phyloP scores from a whole-genome alignment of 495 filamentous ascomycete genomes.

The Pyrenopolyporus hunteri region DNA sequence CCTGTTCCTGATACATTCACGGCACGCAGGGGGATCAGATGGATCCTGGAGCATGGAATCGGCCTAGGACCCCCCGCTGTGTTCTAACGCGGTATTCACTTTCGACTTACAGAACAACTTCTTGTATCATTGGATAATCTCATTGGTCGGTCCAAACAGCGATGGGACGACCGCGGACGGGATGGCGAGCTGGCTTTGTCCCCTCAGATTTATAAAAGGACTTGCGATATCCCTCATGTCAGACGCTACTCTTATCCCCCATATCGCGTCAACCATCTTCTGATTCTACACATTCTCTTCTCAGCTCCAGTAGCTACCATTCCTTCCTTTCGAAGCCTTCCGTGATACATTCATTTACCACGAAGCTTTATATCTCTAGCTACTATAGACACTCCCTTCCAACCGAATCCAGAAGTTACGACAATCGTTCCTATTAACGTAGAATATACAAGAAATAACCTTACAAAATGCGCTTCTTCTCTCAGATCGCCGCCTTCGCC shows the following conservation, averaged over 20 bases:
- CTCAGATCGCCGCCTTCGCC: slow-evolving; percentile 35
- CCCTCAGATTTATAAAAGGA: slow-evolving; percentile 29
- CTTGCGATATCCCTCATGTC: slow-evolving; percentile 12
- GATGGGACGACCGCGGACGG: slow-evolving; percentile 14
- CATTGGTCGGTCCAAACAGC: slow-evolving; percentile 28
- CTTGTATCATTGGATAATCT: slow-evolving; percentile 8
- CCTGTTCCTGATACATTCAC: slow-evolving; percentile 31
- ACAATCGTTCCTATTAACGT: slow-evolving; percentile 17
- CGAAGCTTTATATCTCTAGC: slow-evolving; percentile 34
- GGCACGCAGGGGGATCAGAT: slow-evolving; percentile 28
- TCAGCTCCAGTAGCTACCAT: slow-evolving; percentile 36
- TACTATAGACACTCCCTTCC: slow-evolving; percentile 27
- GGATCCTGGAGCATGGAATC: slow-evolving; percentile 26
- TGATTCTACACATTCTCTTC: slow-evolving; percentile 34
- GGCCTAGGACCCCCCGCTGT: slow-evolving; percentile 7
- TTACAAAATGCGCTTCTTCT: slow-evolving; percentile 45
- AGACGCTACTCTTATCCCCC: neutral
- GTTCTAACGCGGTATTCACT: slow-evolving; percentile 11
- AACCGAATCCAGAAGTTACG: slow-evolving; percentile 14
- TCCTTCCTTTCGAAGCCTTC: slow-evolving; percentile 35
- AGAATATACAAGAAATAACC: slow-evolving; percentile 21
- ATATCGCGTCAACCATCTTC: slow-evolving; percentile 21
- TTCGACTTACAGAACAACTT: slow-evolving; percentile 14
- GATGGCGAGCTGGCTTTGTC: slow-evolving; percentile 28
- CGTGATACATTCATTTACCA: slow-evolving; percentile 41